phyloP scores from a whole-genome alignment of 2,329 filamentous ascomycete species.

The Sclerotiophoma versabilis region DNA sequence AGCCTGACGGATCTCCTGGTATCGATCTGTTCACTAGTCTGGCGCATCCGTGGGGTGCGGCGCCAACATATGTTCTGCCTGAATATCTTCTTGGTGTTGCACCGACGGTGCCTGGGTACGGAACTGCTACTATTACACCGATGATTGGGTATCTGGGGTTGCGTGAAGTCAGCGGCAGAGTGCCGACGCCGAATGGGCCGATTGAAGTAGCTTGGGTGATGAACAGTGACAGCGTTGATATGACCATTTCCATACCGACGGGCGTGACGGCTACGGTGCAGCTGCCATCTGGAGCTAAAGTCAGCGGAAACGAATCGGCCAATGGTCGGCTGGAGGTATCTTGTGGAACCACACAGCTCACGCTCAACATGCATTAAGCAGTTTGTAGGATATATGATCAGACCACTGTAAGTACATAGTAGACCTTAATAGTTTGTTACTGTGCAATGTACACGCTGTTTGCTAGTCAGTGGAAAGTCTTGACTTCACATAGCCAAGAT shows the following conservation, averaged over 20 bases:
- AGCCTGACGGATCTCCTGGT: slow-evolving; percentile 49
- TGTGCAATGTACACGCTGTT: no score
- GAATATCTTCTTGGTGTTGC: slow-evolving; percentile 28
- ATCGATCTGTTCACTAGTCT: slow-evolving; percentile 54
- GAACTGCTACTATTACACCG: slow-evolving; percentile 1
- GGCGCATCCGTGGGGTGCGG: slow-evolving; percentile 56
- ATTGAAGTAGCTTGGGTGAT: slow-evolving; percentile 6
- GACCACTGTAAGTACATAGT: no score
- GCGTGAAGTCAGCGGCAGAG: neutral
- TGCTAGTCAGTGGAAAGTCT: no score
- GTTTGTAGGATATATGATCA: no score
- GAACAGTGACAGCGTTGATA: neutral
- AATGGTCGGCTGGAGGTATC: neutral
- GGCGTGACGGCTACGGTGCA: neutral
- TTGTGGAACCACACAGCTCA: slow-evolving; percentile 1
- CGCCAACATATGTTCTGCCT: slow-evolving; percentile 54
- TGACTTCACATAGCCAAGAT: no score
- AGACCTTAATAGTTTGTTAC: no score
- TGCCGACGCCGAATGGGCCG: neutral
- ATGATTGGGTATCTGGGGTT: slow-evolving; percentile 1
- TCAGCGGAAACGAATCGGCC: neutral
- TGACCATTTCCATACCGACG: neutral
- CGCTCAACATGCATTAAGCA: neutral
- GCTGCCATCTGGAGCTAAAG: neutral
- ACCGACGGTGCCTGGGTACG: slow-evolving; percentile 19